These are phyloP conservation scores for Bipolaris bicolor DNA, from an alignment of 2,329 filamentous ascomycete genomes.

Conservation along the genomic window DNA sequence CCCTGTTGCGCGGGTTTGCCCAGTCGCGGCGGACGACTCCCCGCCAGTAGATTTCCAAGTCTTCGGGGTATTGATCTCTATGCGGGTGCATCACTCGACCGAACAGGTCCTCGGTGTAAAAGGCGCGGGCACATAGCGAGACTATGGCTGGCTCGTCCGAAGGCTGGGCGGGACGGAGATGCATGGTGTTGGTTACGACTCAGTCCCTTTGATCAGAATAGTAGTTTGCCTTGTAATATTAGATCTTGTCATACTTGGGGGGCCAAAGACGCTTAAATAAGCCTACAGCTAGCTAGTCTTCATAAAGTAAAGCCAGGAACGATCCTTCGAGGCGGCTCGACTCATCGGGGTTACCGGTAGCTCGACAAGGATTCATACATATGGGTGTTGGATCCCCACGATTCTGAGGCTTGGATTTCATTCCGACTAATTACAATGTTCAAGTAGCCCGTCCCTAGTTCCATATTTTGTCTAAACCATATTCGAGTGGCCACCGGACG, in stretches of 20 bases:
- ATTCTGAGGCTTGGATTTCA: background rate
- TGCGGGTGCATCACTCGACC: constrained; percentile 37
- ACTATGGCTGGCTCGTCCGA: constrained; percentile 28
- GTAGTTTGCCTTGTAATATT: background rate
- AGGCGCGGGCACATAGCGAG: constrained; percentile 29
- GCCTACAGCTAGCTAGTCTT: background rate
- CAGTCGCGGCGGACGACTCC: constrained; percentile 22
- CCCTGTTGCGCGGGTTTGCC: constrained; percentile 14
- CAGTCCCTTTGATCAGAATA: too few relatives aligned
- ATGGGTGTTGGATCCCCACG: background rate
- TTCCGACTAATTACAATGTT: background rate
- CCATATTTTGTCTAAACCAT: constrained; percentile 1
- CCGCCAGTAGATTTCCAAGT: constrained; percentile 33
- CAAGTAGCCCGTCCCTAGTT: background rate
- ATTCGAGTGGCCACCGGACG: background rate
- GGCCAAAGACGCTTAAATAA: background rate
- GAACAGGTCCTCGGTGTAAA: constrained; percentile 40
- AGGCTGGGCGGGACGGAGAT: constrained; percentile 21
- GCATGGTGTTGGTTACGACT: constrained; percentile 9
- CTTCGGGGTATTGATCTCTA: constrained; percentile 30
- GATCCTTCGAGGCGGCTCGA: background rate
- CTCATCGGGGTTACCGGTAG: background rate
- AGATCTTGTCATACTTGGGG: too few relatives aligned
- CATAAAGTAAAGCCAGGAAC: background rate
- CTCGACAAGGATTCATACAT: too few relatives aligned